Evolutionary conservation across 306 rosid species (phyloP), one percentile per base, ranked within the genome.

Genomic region (Begonia loranthoides): DNA sequence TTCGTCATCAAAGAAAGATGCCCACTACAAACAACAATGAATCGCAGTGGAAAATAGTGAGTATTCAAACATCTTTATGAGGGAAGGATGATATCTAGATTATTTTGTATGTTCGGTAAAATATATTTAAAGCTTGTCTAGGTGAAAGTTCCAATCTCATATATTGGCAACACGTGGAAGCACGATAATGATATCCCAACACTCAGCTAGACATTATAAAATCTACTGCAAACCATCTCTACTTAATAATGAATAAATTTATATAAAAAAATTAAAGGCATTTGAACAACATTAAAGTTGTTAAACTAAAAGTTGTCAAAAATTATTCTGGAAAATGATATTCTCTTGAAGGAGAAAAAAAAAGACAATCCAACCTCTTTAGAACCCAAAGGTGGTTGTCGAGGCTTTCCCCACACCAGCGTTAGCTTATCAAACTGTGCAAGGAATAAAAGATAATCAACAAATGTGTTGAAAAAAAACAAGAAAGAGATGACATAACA

Each of bases 321-420:
- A 7, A 28, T 28, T 28, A 28, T 28, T 28, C 9, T 28, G 36
- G 9, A 9, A 14, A 14, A 34, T 14, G 57, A 9, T 13, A 34
- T 14, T 14, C 10, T 47, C 17, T 1, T 47, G 24, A 28, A 13
- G n/a, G n/a, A n/a, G 33, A 19, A 51, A 11, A 51, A 50, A 33
- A 17, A n/a, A 16, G 34, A 50, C 22, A 28, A 28, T 28, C 75
- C 66, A 70, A 87, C 99, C 94, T 92, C 96, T 63, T 65, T 78
- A 75, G 76, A 64, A 49, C 72, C 86, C 66, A 92, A 73, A 52
- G 99, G 87, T 47, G 85, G 65, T 59, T 76, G 88, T 41, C 99
- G 83, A 12, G 93, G 96, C 63, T 92, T 86, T 61, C 96, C 94
- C 99, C 96, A 92, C 34, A 78, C 87, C 28, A 86, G 66, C 19